Evolutionary conservation across 768 basidiomycete genomes (phyloP), one percentile per base, ranked within the genome.

Genomic region (Suillus decipiens): DNA sequence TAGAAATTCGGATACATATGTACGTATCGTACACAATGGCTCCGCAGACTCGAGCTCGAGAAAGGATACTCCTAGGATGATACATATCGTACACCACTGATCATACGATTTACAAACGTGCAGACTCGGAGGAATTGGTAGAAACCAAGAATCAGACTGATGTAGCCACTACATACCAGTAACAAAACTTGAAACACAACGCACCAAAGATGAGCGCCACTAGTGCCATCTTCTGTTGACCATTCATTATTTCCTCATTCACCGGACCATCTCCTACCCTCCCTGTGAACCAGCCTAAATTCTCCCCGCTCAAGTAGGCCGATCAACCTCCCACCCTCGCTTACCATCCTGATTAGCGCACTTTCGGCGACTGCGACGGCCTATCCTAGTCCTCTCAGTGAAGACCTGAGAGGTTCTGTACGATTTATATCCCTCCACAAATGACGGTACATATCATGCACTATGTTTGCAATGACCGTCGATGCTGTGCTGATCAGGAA

Each of bases 281-380:
- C 9, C 80, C 76, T 0, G 80, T 72, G 61, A 87, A 87, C 85
- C 85, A 86, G 59, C 86, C 86, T 6, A 7, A 73, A 73, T 65
- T 87, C 84, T 0, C 78, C 65, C n/a, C 83, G 70, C 55, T 77
- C 75, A 10, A 86, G 22, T 17, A 82, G 64, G 1, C 86, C 85
- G 2, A 79, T 72, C 0, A 78, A 41, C 9, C 84, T 77, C 0
- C 84, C 86, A 51, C 75, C 70, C 62, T 87, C 86, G 43, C 80
- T 83, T 24, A 75, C 76, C 72, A 87, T 76, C 31, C 85, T 76
- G 50, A 88, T 80, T 10, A 85, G 47, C 0, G 83, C 69, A 60
- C 86, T 83, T 66, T 87, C 86, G 0, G 78, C 43, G 1, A 84
- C 75, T 0, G 85, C 84, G 0, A 74, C 9, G 6, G 76, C 22